A percentile compares a stretch with the other conserved stretches of the same genome.
These are phyloP conservation scores for Aspergillus udagawae DNA, from an alignment of 2,329 filamentous ascomycete species.

Conservation along the genomic window DNA sequence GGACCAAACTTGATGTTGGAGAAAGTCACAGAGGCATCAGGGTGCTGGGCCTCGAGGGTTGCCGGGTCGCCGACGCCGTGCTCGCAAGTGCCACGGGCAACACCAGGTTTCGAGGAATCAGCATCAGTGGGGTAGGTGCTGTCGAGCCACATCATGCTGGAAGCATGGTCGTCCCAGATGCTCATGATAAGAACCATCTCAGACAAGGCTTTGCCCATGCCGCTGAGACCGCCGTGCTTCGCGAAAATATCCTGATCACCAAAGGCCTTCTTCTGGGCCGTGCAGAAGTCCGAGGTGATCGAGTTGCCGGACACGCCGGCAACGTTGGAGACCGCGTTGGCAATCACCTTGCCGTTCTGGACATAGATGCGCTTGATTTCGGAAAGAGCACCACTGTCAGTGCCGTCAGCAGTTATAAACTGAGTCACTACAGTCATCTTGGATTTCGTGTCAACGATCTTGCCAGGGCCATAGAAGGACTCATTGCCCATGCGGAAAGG, in stretches of 20 bases:
- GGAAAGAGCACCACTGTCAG: conserved; percentile 49
- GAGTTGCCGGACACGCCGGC: conserved; percentile 48
- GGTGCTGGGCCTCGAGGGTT: conserved; percentile 45
- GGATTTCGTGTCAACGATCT: conserved; percentile 55
- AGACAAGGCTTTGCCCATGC: conserved; percentile 52
- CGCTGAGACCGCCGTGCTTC: conserved; percentile 50
- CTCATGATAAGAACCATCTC: conserved; percentile 60
- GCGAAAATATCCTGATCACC: conserved; percentile 52
- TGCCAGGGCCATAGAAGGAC: conserved; percentile 58
- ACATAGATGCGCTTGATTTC: conserved; percentile 64
- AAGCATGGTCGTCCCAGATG: conserved; percentile 60
- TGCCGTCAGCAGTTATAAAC: conserved; percentile 52
- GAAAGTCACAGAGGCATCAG: conserved; percentile 51
- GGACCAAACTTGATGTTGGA: conserved; percentile 58
- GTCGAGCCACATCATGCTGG: conserved; percentile 73
- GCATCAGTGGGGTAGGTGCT: conserved; percentile 54
- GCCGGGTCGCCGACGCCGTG: conserved; percentile 49
- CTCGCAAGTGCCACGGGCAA: conserved; percentile 52
- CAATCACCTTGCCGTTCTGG: conserved; percentile 57
- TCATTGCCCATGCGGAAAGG: conserved; percentile 61
- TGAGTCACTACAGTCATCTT: conserved; percentile 66
- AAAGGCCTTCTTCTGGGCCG: conserved; percentile 52
- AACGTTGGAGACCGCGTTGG: conserved; percentile 49
- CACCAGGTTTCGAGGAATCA: conserved; percentile 43
- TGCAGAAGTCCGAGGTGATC: conserved; percentile 57